Base-by-base conservation (phyloP, 2,329 filamentous ascomycete genomes). In the Epichloe sibirici region DNA sequence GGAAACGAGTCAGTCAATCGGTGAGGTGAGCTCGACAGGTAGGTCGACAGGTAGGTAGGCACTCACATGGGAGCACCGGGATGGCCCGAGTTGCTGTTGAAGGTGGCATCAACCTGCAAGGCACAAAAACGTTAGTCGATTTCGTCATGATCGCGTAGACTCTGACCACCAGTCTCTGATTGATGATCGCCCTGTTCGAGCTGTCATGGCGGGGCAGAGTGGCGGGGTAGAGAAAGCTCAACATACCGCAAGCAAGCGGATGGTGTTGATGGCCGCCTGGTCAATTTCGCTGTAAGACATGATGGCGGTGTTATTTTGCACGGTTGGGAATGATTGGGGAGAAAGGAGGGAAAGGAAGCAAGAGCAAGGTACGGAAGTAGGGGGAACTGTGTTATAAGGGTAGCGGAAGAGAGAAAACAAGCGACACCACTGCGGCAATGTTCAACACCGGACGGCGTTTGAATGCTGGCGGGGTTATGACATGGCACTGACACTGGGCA, bases 81-180 rank as follows among this genome's bases (percentile, higher is more conserved):
- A 77, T 98, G 93, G 70, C 93, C 93, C 60, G 91, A 96, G 82
- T 97, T 97, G 71, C 91, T 89, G 71, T 86, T 79, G 74, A 85
- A 84, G 67, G 90, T 96, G 71, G 91, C 93, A 96, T 98, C 93
- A 77, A 90, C 88, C 93, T 98, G 69, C 21, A 37, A 48, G 34
- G 21, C 13, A 23, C 45, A 42, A 35, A 25, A 17, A 9, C 17
- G 42, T 54, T 31, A 51, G 51, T 50, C 34, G 25, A 7, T 34
- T 4, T 12, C 17, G 8, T 31, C 35, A 43, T 15, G 38, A 23
- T 28, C 23, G 45, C 38, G 38, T 9, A 37, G 3, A 9, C 39
- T 31, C 9, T 58, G 60, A 52, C 39, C 17, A 15, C 21, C 11
- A 13, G 34, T 9, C 12, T 37, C 38, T 45, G 31, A n/a, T 45